A percentile compares a stretch with the other conserved stretches of the same genome.
These are phyloP conservation scores for Catharanthus roseus DNA, from an alignment of 257 asterid species.

Conservation along the genomic window DNA sequence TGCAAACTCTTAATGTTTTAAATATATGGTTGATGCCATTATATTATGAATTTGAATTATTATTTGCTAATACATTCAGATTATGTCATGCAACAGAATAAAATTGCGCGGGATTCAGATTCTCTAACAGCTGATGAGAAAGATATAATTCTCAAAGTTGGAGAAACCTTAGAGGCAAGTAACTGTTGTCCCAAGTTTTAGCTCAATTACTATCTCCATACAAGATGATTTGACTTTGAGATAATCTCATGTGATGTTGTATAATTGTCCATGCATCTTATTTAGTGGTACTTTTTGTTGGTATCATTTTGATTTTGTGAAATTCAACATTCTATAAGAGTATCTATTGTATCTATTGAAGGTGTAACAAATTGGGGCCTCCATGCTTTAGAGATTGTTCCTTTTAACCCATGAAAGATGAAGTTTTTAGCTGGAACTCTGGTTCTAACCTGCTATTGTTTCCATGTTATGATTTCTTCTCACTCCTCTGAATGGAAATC, in stretches of 20 bases:
- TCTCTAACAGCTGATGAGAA: slow-evolving; percentile 60
- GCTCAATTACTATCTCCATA: slow-evolving; percentile 9
- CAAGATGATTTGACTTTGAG: background rate
- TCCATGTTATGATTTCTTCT: background rate
- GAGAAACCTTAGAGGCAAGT: slow-evolving; percentile 89
- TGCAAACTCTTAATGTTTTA: background rate
- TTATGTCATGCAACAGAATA: slow-evolving; percentile 46
- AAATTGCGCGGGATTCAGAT: slow-evolving; percentile 61
- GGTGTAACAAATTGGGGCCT: background rate
- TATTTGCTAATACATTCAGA: slow-evolving; percentile 21
- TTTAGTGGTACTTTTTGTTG: background rate
- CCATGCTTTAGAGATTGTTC: background rate
- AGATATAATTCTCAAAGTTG: slow-evolving; percentile 84
- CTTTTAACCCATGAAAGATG: background rate
- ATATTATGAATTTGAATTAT: slow-evolving; percentile 3
- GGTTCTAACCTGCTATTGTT: slow-evolving; percentile 1
- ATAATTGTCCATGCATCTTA: background rate
- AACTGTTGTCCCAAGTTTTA: slow-evolving; percentile 20
- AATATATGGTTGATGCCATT: background rate
- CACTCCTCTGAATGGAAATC: background rate
- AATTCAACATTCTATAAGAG: background rate
- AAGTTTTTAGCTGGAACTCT: background rate
- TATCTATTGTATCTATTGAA: background rate
- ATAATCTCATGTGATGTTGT: background rate
- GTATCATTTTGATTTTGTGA: background rate